Percentiles rank a stretch among this genome's conserved stretches.
phyloP scores from a whole-genome alignment of 805 yeast genomes.

The Candida suzukii region DNA sequence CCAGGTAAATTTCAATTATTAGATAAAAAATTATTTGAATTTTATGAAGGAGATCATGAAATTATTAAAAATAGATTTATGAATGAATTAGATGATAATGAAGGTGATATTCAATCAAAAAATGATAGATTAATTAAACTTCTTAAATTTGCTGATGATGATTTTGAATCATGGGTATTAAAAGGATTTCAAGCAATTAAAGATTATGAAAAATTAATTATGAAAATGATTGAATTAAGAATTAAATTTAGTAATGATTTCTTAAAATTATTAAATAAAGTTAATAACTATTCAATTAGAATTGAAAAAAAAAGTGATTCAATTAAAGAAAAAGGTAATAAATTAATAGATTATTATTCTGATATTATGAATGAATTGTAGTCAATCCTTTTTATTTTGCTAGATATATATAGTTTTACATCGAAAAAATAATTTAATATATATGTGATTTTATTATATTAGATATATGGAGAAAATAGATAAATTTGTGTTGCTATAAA shows the following conservation, averaged over 20 bases:
- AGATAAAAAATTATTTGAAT: no score
- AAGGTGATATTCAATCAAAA: background rate
- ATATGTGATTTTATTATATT: background rate
- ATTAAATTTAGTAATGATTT: conserved; percentile 33
- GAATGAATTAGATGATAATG: background rate
- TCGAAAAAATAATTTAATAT: background rate
- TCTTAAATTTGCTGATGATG: conserved; percentile 8
- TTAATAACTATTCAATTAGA: conserved; percentile 13
- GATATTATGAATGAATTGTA: conserved; percentile 24
- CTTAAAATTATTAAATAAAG: conserved; percentile 10
- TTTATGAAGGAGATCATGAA: no score
- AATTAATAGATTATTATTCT: conserved; percentile 34
- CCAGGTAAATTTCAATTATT: no score
- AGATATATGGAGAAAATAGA: background rate
- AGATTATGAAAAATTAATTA: conserved; percentile 27
- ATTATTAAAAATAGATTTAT: no score
- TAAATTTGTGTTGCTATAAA: conserved; percentile 6
- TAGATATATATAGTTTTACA: background rate
- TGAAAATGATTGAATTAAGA: conserved; percentile 29
- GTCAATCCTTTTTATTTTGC: background rate
- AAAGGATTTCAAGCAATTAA: conserved; percentile 26
- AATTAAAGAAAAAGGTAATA: conserved; percentile 31
- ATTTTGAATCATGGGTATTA: conserved; percentile 28
- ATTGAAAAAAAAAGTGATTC: conserved; percentile 19
- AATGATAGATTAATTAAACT: conserved; percentile 2